Evolutionary conservation across 1,284 basidiomycete species (phyloP).

Genomic region (Ganoderma multipileum): DNA sequence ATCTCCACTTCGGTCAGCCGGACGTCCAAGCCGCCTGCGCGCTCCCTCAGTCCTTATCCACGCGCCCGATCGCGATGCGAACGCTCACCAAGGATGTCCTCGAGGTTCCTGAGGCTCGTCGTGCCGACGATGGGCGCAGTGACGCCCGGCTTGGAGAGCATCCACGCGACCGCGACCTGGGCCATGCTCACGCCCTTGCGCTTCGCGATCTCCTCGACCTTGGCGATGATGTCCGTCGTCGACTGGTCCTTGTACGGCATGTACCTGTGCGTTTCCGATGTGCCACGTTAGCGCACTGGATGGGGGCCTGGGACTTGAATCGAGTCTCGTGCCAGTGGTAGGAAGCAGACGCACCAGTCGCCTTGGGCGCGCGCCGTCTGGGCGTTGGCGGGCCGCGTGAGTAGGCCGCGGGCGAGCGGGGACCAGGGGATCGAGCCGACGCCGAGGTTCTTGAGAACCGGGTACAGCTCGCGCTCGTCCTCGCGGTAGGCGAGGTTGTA

Average conservation of each 20-base stretch:
- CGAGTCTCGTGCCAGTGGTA: too few relatives aligned
- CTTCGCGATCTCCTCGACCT: background rate
- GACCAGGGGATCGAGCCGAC: conserved; percentile 11
- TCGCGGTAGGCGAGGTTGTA: conserved; percentile 11
- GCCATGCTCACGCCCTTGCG: background rate
- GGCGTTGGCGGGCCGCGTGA: background rate
- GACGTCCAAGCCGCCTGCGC: conserved; percentile 3
- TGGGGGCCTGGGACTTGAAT: too few relatives aligned
- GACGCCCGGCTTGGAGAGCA: conserved; percentile 33
- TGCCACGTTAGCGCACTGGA: background rate
- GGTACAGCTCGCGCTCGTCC: conserved; percentile 11
- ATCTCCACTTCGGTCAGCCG: conserved; percentile 24
- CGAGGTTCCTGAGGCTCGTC: conserved; percentile 42
- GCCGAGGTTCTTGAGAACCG: background rate
- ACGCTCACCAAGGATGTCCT: conserved; percentile 40
- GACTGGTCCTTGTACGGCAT: background rate
- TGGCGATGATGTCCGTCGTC: background rate
- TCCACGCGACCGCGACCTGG: background rate
- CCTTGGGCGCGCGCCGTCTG: background rate
- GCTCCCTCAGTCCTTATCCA: background rate
- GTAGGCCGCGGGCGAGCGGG: conserved; percentile 8
- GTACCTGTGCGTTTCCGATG: background rate
- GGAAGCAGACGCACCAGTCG: background rate
- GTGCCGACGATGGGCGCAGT: conserved; percentile 49
- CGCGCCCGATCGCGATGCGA: background rate